These are phyloP conservation scores for Phytophthora hybrid DNA, from an alignment of 352 stramenopile species.

Conservation along the genomic window DNA sequence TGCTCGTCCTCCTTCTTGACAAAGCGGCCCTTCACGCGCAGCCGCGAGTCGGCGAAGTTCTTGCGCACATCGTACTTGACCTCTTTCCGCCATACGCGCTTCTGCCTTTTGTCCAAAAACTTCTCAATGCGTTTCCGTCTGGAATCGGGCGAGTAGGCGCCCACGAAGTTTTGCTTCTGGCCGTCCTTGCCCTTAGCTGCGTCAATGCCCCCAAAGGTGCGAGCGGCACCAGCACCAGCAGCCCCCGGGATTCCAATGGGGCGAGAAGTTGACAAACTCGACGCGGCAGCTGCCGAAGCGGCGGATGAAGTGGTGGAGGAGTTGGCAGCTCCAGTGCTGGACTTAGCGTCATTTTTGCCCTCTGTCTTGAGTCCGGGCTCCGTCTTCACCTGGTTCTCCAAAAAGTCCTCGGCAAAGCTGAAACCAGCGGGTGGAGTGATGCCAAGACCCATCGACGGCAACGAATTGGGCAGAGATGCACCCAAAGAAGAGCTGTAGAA, in stretches of 20 bases:
- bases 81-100: slow-evolving; percentile 94
- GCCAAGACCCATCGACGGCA: slow-evolving; percentile 87
- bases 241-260: slow-evolving; percentile 85
- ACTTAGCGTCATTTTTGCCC: slow-evolving; percentile 38
- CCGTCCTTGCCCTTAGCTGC: slow-evolving; percentile 57
- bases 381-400: slow-evolving; percentile 78
- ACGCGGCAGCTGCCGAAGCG: slow-evolving; percentile 29
- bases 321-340: slow-evolving; percentile 1
- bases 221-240: slow-evolving; percentile 39
- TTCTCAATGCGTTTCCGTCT: slow-evolving; percentile 93
- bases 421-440: slow-evolving; percentile 87
- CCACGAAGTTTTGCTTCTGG: slow-evolving; percentile 90
- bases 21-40: slow-evolving; percentile 97
- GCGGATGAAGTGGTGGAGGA: slow-evolving; percentile 18
- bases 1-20: slow-evolving; percentile 98
- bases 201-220: slow-evolving; percentile 56
- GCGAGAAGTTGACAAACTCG: slow-evolving; percentile 68
- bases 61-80: slow-evolving; percentile 99
- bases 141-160: slow-evolving; percentile 95
- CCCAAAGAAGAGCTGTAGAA: slow-evolving; percentile 87
- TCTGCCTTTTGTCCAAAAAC: slow-evolving; percentile 96
- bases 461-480: slow-evolving; percentile 85
- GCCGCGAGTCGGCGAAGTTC: slow-evolving; percentile 97
- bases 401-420: slow-evolving; percentile 88
- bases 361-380: slow-evolving; percentile 55